Evolutionary conservation across 768 basidiomycete genomes (phyloP).

Genomic region (Termitomyces sp.): DNA sequence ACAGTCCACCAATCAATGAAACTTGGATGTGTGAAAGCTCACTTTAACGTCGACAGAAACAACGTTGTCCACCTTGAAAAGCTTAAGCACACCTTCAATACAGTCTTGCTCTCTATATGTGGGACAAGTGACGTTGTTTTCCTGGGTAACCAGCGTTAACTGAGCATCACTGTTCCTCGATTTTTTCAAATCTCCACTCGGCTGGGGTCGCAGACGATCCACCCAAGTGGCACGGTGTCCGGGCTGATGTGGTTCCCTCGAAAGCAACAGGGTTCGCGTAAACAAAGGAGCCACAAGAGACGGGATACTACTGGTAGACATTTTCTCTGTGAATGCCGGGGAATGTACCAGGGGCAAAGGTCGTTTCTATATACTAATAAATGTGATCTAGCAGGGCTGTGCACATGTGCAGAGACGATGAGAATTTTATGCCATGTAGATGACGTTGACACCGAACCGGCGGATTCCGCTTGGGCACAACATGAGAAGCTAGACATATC

Average conservation of each 20-base stretch:
- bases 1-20: not conserved
- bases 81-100: conserved; percentile 51
- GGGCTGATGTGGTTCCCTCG: conserved; percentile 44
- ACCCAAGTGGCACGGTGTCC: conserved; percentile 50
- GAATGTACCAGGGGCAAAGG: not conserved
- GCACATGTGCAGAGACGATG: conserved; percentile 13
- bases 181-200: conserved; percentile 49
- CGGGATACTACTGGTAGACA: conserved; percentile 53
- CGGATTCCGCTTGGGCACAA: not conserved
- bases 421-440: conserved; percentile 16
- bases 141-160: conserved; percentile 48
- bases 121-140: conserved; percentile 44
- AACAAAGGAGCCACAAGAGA: conserved; percentile 34
- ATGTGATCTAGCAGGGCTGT: not conserved
- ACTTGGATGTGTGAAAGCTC: conserved; percentile 1
- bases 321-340: conserved; percentile 14
- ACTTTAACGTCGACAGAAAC: conserved; percentile 63
- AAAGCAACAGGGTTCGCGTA: conserved; percentile 41
- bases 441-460: not conserved
- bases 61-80: conserved; percentile 49
- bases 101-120: conserved; percentile 46
- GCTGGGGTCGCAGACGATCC: conserved; percentile 30
- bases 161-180: conserved; percentile 47
- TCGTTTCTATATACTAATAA: not conserved
- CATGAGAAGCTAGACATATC: not conserved